Base-by-base conservation (phyloP, 441 rosid genomes). In the Hypseocharis bilobata region DNA sequence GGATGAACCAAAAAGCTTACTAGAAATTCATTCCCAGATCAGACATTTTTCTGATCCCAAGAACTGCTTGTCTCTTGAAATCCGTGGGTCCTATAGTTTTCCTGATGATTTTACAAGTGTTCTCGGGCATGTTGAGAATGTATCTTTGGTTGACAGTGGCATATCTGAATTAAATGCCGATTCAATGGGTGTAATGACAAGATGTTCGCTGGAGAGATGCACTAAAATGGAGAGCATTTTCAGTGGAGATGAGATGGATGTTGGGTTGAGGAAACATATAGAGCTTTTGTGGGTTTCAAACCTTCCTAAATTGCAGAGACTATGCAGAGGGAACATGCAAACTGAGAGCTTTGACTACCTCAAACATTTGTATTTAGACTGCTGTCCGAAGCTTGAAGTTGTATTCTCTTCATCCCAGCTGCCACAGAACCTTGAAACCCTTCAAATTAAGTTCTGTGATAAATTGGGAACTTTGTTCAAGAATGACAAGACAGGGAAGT, bases 151-250 rank as follows among this genome's bases (percentile, higher is more conserved):
- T 55, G 76, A 84, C 62, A 71, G 28, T 32, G 58, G 70, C 70
- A 42, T 72, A 29, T 76, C 82, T 36, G 51, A 69, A 54, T 69
- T 83, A n/a, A 64, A 61, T 20, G 17, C 64, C 20, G 77, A 20
- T 58, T 34, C 60, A 34, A 44, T 64, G 58, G 68, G 40, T n/a
- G 68, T 49, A 29, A 29, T 80, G 66, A 78, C 74, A 69, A 58
- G 77, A 2, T 78, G 74, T 49, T 82, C 78, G 81, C 55, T 86
- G 27, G 75, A 71, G 29, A 69, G 77, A 66, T 84, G 88, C 74
- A 3, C 1, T 0, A 36, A 82, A 20, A 59, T 76, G 77, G 22
- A 62, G 23, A 52, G 69, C 62, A 72, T 80, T 60, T 67, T 82
- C 3, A 3, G 16, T 34, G n/a, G 36, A 51, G 73, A 57, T 17